These are phyloP conservation scores for Candida maris DNA, from an alignment of 805 yeast species.

Conservation along the genomic window DNA sequence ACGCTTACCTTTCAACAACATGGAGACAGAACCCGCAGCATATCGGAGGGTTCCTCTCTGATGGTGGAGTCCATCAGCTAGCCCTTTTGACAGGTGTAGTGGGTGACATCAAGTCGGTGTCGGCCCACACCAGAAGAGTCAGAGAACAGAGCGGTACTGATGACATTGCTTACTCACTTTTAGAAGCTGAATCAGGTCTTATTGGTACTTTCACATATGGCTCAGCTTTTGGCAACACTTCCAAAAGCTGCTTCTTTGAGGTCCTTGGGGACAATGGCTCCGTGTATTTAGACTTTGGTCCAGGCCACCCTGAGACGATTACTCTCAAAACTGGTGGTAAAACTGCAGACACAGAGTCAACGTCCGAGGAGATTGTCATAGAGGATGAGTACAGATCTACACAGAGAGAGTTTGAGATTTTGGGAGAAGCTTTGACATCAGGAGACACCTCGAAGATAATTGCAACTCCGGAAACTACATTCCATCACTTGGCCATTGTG, in stretches of 20 bases:
- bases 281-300: slow-evolving; percentile 61
- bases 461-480: slow-evolving; percentile 68
- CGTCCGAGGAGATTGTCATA: slow-evolving; percentile 32
- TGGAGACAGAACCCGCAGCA: slow-evolving; percentile 94
- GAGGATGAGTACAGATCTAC: slow-evolving; percentile 42
- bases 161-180: slow-evolving; percentile 72
- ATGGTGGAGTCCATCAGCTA: slow-evolving; percentile 95
- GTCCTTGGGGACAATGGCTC: slow-evolving; percentile 82
- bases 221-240: slow-evolving; percentile 80
- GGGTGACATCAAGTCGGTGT: slow-evolving; percentile 67
- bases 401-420: slow-evolving; percentile 44
- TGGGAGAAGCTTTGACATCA: slow-evolving; percentile 35
- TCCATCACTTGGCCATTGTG: slow-evolving; percentile 89
- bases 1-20: slow-evolving; percentile 61
- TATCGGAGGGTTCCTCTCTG: slow-evolving; percentile 87
- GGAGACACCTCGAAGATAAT: slow-evolving; percentile 21
- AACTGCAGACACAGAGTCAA: slow-evolving; percentile 46
- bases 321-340: slow-evolving; percentile 50
- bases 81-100: slow-evolving; percentile 80
- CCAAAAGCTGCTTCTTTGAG: slow-evolving; percentile 60
- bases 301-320: slow-evolving; percentile 39
- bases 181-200: slow-evolving; percentile 52
- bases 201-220: slow-evolving; percentile 88
- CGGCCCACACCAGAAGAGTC: slow-evolving; percentile 76
- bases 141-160: slow-evolving; percentile 76